Base-by-base conservation (phyloP, 2,329 filamentous ascomycete genomes). In the Thielaviopsis populi region DNA sequence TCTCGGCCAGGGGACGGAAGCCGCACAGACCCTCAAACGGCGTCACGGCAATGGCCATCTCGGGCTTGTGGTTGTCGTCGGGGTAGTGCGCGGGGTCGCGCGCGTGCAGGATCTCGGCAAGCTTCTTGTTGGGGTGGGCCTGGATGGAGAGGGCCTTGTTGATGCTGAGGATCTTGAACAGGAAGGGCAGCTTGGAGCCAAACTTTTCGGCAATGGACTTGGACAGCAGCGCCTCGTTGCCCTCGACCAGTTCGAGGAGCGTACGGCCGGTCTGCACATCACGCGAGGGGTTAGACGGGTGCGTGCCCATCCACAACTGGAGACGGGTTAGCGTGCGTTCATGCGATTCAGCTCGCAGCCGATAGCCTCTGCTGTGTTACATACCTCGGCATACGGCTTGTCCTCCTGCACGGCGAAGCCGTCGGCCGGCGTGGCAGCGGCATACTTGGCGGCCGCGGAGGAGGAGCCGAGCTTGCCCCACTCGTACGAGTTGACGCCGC, bases 231-330 rank as follows among this genome's bases (percentile, higher is more conserved):
- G 86, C 84, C 71, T 90, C 82, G 76, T 97, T 96, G 69, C 92
- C 88, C 72, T 89, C 80, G 62, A 96, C 86, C 56, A 97, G 81
- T 66, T 96, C 91, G 68, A 96, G 84, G 11, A 99, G 83, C 1
- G 88, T 87, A 63, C 90, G 87, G 73, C 91, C 87, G 33, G 94
- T 95, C 59, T 81, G 78, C 68, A 96, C 74, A 72, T 97, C 91
- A 74, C 88, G 95, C 65, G 94, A 97, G 19, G 94, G 94, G 70
- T 96, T 91, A 56, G 90, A 95, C 54, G 92, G 91, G 71, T 99
- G 94, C 0, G 92, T 96, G 71, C 94, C 94, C 94, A 99, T 99
- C 94, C 94, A 99, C 71, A 99, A 79, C 91, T 96, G n/a, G 27
- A 30, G 22, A 8, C 24, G 24, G 30, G 50, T 30, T 30, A 54